Evolutionary conservation across 176 grass and related monocot species (phyloP), one percentile per base, ranked within the genome.

Genomic region (Hordeum vulgare): DNA sequence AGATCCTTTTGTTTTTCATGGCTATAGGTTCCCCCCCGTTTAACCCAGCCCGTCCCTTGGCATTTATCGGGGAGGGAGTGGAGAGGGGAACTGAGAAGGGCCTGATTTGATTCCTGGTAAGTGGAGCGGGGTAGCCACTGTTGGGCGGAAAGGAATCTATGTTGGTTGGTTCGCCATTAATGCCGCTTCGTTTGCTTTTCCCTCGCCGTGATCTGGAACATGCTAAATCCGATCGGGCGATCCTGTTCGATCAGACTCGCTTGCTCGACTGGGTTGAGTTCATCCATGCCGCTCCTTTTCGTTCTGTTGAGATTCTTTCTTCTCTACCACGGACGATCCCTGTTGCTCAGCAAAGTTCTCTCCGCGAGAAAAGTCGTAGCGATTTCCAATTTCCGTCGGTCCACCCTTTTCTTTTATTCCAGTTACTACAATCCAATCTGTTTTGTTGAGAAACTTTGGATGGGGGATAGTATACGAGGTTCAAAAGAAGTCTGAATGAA

Each of bases 41-140:
- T 76, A 10, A 9, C 47, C 15, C 47, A 51, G n/a, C 77, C 41
- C 13, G 23, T 66, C 74, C 66, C 58, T 75, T 60, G 59, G 26
- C 26, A 75, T 23, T 14, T 60, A 31, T 7, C 74, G 47, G 47
- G 61, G 25, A 42, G 31, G 59, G 34, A 29, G 24, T 28, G 9
- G 17, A 47, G 4, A 26, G 70, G 42, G 41, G 44, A 71, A 53
- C 70, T 63, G 51, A 45, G 29, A 37, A 51, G 5, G 42, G 21
- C 58, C 9, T 72, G 56, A 79, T 73, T 88, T 59, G 74, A 34
- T 73, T 84, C 45, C 9, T 49, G 76, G 60, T 75, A 60, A 84
- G 71, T 67, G 59, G 11, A 37, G 59, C 10, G 29, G 8, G 41
- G 7, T 75, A 9, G 53, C 71, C 67, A 88, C 73, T 47, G 74